Conservation (phyloP, 306 rosid genomes). For the Vicia sativa region DNA sequence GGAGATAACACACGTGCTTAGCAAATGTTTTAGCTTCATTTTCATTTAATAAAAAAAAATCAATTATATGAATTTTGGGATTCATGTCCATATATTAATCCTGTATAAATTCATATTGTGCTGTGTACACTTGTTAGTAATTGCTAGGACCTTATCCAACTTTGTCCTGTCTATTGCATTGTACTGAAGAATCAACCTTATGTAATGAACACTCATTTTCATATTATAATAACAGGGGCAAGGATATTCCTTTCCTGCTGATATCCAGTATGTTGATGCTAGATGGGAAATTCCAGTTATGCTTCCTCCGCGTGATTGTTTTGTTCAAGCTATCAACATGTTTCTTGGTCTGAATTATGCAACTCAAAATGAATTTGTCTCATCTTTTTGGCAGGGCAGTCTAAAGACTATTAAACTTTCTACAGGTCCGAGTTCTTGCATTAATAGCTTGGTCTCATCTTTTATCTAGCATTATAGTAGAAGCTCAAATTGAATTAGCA, state of each 20-base stretch:
- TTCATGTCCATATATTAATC: conserved; percentile 18
- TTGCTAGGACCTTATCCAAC: conserved; percentile 1
- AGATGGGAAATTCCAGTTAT: conserved; percentile 81
- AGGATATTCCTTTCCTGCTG: conserved; percentile 88
- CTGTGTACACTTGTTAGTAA: conserved; percentile 12
- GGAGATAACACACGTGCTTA: background rate
- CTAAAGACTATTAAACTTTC: conserved; percentile 66
- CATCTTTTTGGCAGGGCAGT: conserved; percentile 85
- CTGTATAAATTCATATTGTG: background rate
- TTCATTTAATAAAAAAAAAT: background rate
- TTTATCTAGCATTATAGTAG: conserved; percentile 44
- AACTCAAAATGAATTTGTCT: conserved; percentile 37
- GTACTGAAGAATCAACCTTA: background rate
- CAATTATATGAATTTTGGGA: conserved; percentile 6
- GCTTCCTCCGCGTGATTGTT: conserved; percentile 92
- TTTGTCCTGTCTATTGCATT: background rate
- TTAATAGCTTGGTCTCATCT: conserved; percentile 82
- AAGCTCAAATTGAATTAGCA: conserved; percentile 9
- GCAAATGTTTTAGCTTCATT: conserved; percentile 1
- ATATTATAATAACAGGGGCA: conserved; percentile 68
- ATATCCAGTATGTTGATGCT: conserved; percentile 88
- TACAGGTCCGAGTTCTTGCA: conserved; percentile 52
- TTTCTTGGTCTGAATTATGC: background rate
- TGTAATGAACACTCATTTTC: conserved; percentile 6
- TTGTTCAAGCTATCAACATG: conserved; percentile 73